Evolutionary conservation across 805 yeast species (phyloP).

Genomic region (Dipodascus geniculatus): DNA sequence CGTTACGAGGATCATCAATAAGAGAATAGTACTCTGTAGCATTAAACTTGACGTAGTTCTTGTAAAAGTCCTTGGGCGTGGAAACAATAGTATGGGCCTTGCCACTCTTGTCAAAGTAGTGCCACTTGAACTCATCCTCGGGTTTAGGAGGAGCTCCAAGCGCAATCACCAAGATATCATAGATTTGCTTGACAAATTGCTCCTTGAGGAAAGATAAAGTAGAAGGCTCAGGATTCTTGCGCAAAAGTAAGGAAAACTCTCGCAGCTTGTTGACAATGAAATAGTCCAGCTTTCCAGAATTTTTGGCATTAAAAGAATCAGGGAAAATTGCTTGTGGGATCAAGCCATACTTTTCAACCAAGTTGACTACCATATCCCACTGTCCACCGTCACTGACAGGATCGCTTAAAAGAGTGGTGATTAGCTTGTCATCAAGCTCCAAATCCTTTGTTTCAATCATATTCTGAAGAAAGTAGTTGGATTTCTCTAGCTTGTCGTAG

Average conservation of each 20-base stretch:
- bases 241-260: slow-evolving; percentile 62
- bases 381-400: slow-evolving; percentile 84
- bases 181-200: slow-evolving; percentile 47
- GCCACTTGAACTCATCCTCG: slow-evolving; percentile 58
- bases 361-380: slow-evolving; percentile 69
- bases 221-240: slow-evolving; percentile 31
- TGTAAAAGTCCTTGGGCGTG: slow-evolving; percentile 57
- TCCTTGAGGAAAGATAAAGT: slow-evolving; percentile 27
- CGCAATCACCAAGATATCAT: slow-evolving; percentile 52
- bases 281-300: slow-evolving; percentile 41
- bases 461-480: slow-evolving; percentile 70
- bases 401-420: slow-evolving; percentile 49
- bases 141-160: slow-evolving; percentile 76
- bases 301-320: slow-evolving; percentile 48
- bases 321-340: slow-evolving; percentile 68
- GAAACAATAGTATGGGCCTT: slow-evolving; percentile 36
- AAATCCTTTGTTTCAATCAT: slow-evolving; percentile 56
- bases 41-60: slow-evolving; percentile 41
- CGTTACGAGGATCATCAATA: slow-evolving; percentile 75
- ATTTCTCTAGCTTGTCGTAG: slow-evolving; percentile 78
- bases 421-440: slow-evolving; percentile 56
- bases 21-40: slow-evolving; percentile 47
- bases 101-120: slow-evolving; percentile 61
- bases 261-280: slow-evolving; percentile 59
- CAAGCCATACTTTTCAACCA: slow-evolving; percentile 69